phyloP scores from a whole-genome alignment of 768 basidiomycete species.

The Leccinum sublutescens region DNA sequence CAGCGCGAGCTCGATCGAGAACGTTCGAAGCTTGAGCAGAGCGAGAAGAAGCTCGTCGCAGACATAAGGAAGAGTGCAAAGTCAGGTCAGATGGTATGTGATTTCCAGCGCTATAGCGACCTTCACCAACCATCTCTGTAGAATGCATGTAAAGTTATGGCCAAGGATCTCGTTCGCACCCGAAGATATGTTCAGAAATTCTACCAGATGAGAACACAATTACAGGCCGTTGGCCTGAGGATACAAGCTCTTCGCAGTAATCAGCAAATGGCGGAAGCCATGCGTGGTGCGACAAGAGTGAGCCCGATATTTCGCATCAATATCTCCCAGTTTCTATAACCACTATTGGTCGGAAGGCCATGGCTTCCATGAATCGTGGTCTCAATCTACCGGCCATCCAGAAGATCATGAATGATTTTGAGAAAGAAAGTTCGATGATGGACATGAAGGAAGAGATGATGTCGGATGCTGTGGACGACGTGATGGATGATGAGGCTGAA shows the following conservation, averaged over 20 bases:
- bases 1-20: constrained; percentile 98
- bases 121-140: constrained; percentile 36
- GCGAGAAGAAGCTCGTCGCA: constrained; percentile 93
- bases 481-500: constrained; percentile 88
- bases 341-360: constrained; percentile 59
- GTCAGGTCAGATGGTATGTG: constrained; percentile 83
- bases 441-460: constrained; percentile 99
- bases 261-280: constrained; percentile 99
- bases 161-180: constrained; percentile 96
- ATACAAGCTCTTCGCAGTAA: constrained; percentile 97
- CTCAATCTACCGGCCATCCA: constrained; percentile 94
- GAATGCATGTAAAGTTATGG: constrained; percentile 99
- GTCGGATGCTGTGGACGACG: constrained; percentile 97
- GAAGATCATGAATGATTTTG: constrained; percentile 97
- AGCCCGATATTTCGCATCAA: constrained; percentile 29
- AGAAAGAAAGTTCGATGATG: constrained; percentile 96
- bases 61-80: constrained; percentile 98
- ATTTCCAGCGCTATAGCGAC: constrained; percentile 3
- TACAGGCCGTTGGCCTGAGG: constrained; percentile 91
- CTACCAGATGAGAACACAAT: constrained; percentile 97
- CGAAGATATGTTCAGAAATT: constrained; percentile 96
- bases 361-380: constrained; percentile 96
- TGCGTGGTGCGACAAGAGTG: constrained; percentile 96
- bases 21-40: constrained; percentile 87
- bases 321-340: constrained; percentile 1